Evolutionary conservation across 2,329 filamentous ascomycete species (phyloP), one percentile per base, ranked within the genome.

Genomic region (Xylariomycetidae sp.): DNA sequence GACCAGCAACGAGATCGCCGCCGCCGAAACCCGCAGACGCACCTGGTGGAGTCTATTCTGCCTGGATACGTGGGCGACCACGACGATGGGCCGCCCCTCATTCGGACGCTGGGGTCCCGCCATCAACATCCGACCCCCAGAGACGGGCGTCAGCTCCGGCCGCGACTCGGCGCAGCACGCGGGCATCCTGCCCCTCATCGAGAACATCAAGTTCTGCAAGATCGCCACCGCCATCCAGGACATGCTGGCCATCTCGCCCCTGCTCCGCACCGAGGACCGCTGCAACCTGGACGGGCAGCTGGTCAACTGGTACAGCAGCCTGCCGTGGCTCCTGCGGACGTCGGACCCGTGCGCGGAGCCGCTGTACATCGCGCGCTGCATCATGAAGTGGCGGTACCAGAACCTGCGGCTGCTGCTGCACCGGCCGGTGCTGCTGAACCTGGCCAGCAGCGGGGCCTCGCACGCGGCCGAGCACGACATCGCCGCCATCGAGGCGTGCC

Each of bases 381-480:
- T 88, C 47, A 87, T 88, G 80, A 84, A 85, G 56, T 89, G 85
- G 85, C 74, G 85, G 11, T 89, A 85, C 53, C 80, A 85, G 52
- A 88, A 87, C 48, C 71, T 88, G 29, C 80, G 84, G 29, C 82
- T 88, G 60, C 71, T 89, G 2, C 73, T 89, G 15, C 81, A 88
- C 56, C 72, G 85, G 3, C 84, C 85, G 0, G 78, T 82, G 0
- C 67, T 90, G 2, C 69, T 89, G 5, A 82, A 76, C 59, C 63
- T 84, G 50, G 68, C 78, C 51, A 67, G 72, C 47, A 67, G 72
- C 53, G 68, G 69, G 37, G 58, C 70, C 30, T 62, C 70, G 48
- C 59, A 73, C 58, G 53, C 65, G 41, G 49, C 68, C 10, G 65
- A 77, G 2, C 75, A 86, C 40, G 84, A 89, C 45, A 70, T 81